A percentile compares a stretch with the other conserved stretches of the same genome.
Evolutionary conservation across 345 rosid genomes (phyloP).

Genomic region (Passiflora organensis): DNA sequence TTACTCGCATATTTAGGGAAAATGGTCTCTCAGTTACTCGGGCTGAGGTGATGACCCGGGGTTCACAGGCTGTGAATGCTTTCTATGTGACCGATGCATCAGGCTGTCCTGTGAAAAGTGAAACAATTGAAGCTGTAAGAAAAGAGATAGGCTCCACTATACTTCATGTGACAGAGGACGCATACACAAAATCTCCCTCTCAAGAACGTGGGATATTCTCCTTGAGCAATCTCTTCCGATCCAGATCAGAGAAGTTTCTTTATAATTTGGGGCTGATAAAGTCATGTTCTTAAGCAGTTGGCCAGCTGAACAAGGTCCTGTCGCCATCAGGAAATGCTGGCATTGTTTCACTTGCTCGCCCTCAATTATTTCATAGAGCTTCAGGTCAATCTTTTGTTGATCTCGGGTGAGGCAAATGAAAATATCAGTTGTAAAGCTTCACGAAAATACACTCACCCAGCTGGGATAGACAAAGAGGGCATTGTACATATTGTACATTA

Average conservation of each 20-base stretch:
- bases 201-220: conserved; percentile 52
- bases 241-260: conserved; percentile 71
- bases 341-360: conserved; percentile 10
- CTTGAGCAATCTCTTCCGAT: conserved; percentile 54
- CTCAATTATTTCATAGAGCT: neutral
- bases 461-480: conserved; percentile 1
- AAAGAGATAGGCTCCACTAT: conserved; percentile 62
- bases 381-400: conserved; percentile 27
- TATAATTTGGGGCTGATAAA: conserved; percentile 61
- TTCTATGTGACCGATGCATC: conserved; percentile 83
- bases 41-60: conserved; percentile 87
- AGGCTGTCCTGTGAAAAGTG: conserved; percentile 57
- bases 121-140: conserved; percentile 73
- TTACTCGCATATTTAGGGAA: conserved; percentile 89
- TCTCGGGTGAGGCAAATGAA: conserved; percentile 13
- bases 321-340: conserved; percentile 17
- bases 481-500: conserved; percentile 10
- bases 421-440: conserved; percentile 21
- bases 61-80: conserved; percentile 67
- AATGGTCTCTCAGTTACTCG: conserved; percentile 75
- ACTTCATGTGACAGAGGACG: conserved; percentile 59
- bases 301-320: conserved; percentile 14
- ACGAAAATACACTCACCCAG: conserved; percentile 19
- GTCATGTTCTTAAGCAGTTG: conserved; percentile 39
- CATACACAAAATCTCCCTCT: conserved; percentile 31